Base-by-base conservation (phyloP, 169 alveolate genomes). In the Plasmodium reichenowi region DNA sequence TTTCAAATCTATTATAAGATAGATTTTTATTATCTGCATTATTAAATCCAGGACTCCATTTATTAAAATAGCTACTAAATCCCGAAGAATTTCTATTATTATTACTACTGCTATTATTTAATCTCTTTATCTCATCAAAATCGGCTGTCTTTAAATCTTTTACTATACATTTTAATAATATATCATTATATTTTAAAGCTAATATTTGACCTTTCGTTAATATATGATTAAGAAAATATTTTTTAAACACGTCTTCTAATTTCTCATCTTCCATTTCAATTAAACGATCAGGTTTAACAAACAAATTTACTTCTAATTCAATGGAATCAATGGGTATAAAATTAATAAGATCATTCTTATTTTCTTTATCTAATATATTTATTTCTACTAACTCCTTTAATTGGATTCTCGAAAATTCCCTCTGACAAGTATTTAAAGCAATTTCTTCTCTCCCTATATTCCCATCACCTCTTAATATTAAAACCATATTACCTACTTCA, bases 361-460 rank as follows among this genome's bases (percentile, higher is more conserved):
- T 76, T 80, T 76, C 91, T 22, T 58, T 92, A 47, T 74, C 72
- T 20, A 86, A 85, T 45, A 87, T 48, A 62, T 87, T 88, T 58
- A 92, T 66, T 32, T 78, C 56, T n/a, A 92, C 58, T 52, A 6
- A 60, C 67, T 92, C 95, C 54, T 92, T 83, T 20, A 89, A 83
- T 24, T 92, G 93, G 7, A 92, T 92, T 47, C 71, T 58, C 8
- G 93, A 92, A 72, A 70, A 88, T 59, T 92, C 93, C 10, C 95
- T 88, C 32, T 92, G 95, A 50, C 92, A 87, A 38, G 92, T 92
- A 52, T 92, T 92, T 72, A 92, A 50, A 15, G 93, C 95, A 22
- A 92, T 72, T 71, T 92, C 95, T 12, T 92, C 95, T 50, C 60
- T 63, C 15, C 91, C 72, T n/a, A 92, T 89, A 72, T 92, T 68